Evolutionary conservation across 768 basidiomycete genomes (phyloP).

Genomic region (Psilocybe tampanensis): DNA sequence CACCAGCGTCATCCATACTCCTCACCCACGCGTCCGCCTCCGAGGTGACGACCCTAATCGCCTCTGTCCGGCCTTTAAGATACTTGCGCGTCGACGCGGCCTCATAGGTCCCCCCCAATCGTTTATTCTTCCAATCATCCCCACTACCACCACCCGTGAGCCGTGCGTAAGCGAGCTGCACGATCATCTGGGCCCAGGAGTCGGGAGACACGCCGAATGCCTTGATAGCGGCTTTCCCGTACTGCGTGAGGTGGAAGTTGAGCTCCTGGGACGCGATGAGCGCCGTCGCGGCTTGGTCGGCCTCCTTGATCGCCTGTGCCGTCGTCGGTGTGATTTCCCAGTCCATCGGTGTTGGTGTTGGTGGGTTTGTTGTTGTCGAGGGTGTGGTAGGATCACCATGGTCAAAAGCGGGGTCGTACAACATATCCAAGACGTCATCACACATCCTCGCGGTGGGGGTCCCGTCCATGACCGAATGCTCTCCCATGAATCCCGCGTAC

Average conservation of each 20-base stretch:
- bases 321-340: constrained; percentile 60
- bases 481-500: constrained; percentile 86
- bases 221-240: constrained; percentile 89
- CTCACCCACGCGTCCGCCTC: constrained; percentile 79
- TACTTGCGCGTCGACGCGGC: constrained; percentile 90
- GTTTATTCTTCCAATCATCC: constrained; percentile 48
- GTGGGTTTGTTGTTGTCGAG: no score
- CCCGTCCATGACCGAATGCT: constrained; percentile 92
- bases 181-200: constrained; percentile 91
- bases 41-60: constrained; percentile 80
- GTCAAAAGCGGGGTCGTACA: constrained; percentile 66
- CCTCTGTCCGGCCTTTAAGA: constrained; percentile 89
- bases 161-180: constrained; percentile 87
- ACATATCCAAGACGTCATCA: constrained; percentile 64
- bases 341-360: constrained; percentile 53
- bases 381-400: no score
- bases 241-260: constrained; percentile 63
- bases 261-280: constrained; percentile 69
- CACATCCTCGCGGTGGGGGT: constrained; percentile 78
- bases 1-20: constrained; percentile 64
- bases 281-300: constrained; percentile 55
- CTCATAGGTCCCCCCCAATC: constrained; percentile 88
- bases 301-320: constrained; percentile 52
- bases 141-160: constrained; percentile 28
- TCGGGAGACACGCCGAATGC: constrained; percentile 89